Conservation (phyloP, 768 basidiomycete genomes). For the Erythrobasidium yunnanense region DNA sequence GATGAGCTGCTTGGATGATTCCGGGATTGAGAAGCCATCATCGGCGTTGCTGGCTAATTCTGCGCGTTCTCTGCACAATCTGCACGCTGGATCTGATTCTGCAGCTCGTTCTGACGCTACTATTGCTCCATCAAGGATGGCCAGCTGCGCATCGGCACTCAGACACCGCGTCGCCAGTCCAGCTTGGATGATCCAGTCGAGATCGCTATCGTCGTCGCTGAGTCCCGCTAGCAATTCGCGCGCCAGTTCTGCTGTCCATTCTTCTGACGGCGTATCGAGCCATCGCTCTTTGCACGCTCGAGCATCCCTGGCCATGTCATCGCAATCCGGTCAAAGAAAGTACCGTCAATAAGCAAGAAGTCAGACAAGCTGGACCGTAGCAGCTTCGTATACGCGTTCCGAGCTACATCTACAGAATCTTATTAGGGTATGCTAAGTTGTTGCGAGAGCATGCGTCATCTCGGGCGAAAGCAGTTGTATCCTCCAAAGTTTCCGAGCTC, state of each 20-base stretch:
- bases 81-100: no score
- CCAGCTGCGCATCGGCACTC: constrained; percentile 7
- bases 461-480: no score
- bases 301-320: background rate
- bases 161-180: background rate
- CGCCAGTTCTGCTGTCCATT: background rate
- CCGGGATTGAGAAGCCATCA: no score
- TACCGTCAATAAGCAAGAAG: no score
- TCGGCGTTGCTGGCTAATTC: background rate
- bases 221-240: background rate
- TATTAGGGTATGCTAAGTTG: no score
- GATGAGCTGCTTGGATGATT: background rate
- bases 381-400: no score
- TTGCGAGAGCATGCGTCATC: no score
- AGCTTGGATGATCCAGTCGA: constrained; percentile 3
- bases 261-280: background rate
- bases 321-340: no score
- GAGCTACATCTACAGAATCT: no score
- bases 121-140: constrained; percentile 2
- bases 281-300: background rate
- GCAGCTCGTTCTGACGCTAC: background rate
- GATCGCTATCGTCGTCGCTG: background rate
- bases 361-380: no score
- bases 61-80: background rate
- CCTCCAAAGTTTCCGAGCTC: no score